phyloP scores from a whole-genome alignment of 1,284 basidiomycete genomes.

The Austropuccinia psidii region DNA sequence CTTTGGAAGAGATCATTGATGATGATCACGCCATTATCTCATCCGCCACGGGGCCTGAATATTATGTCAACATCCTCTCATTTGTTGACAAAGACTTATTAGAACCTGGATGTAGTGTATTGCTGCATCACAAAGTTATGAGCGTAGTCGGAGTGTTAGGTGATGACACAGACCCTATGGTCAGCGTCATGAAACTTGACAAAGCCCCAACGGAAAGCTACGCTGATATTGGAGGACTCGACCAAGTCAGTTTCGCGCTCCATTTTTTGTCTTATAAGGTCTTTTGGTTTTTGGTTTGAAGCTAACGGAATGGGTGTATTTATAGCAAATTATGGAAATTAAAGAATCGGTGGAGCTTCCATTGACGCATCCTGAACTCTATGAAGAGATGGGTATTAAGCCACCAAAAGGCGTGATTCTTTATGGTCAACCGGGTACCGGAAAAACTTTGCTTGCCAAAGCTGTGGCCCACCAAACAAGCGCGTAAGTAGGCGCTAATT shows the following conservation, averaged over 20 bases:
- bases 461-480: constrained; percentile 94
- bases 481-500: constrained; percentile 19
- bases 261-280: constrained; percentile 52
- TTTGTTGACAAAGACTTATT: constrained; percentile 98
- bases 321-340: constrained; percentile 24
- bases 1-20: constrained; percentile 98
- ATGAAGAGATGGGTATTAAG: constrained; percentile 99
- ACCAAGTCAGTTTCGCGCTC: constrained; percentile 94
- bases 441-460: constrained; percentile 95
- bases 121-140: constrained; percentile 94
- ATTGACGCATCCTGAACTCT: constrained; percentile 93
- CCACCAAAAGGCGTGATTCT: constrained; percentile 99
- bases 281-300: too few species aligned
- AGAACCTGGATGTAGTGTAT: constrained; percentile 90
- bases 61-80: constrained; percentile 96
- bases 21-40: constrained; percentile 99
- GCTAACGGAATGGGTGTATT: not conserved
- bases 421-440: constrained; percentile 96
- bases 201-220: constrained; percentile 99
- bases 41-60: constrained; percentile 88
- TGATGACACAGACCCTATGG: constrained; percentile 95
- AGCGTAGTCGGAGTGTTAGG: constrained; percentile 90
- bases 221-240: constrained; percentile 94
- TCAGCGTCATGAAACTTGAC: constrained; percentile 59
- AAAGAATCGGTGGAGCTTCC: constrained; percentile 97